A percentile compares a stretch with the other conserved stretches of the same genome.
Conservation (phyloP, 371 early-diverging fungal species). For the Zopfochytrium polystomum region DNA sequence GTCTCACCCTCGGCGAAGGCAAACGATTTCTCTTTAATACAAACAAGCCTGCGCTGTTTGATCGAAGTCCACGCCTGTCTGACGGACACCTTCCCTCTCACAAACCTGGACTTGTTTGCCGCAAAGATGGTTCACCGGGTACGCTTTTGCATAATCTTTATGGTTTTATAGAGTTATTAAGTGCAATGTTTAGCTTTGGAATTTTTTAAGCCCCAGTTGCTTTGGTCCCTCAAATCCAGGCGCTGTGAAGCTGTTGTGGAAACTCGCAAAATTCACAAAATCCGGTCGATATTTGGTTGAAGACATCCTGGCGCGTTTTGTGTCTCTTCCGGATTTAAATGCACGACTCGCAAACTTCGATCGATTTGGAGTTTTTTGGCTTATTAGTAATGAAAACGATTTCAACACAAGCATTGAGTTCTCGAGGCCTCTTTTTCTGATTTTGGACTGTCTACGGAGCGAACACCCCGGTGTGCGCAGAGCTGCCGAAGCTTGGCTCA, state of each 20-base stretch:
- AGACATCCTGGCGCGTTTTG: conserved; percentile 25
- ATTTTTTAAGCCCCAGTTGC: conserved; percentile 43
- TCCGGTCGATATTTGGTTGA: conserved; percentile 38
- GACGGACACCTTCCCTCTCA: too few relatives aligned
- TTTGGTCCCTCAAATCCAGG: conserved; percentile 55
- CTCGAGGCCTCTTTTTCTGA: conserved; percentile 68
- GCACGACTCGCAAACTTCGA: conserved; percentile 37
- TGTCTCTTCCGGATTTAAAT: conserved; percentile 7
- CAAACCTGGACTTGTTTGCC: too few relatives aligned
- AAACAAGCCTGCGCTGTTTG: too few relatives aligned
- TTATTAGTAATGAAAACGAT: conserved; percentile 44
- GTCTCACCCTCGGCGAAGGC: too few relatives aligned
- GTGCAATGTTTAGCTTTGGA: conserved; percentile 57
- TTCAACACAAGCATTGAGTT: conserved; percentile 49
- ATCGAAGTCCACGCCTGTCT: too few relatives aligned
- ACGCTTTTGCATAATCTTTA: conserved; percentile 24
- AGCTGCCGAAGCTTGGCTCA: conserved; percentile 71
- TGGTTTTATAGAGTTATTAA: too few relatives aligned
- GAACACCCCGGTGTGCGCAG: conserved; percentile 57
- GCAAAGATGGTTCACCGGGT: too few relatives aligned
- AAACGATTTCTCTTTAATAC: too few relatives aligned
- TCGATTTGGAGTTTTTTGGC: conserved; percentile 73
- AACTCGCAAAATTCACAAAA: conserved; percentile 48
- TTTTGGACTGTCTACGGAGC: conserved; percentile 65
- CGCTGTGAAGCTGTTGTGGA: conserved; percentile 64